Percentiles rank a stretch among this genome's conserved stretches.
Evolutionary conservation across 2,329 filamentous ascomycete species (phyloP).

Genomic region (Phaeomoniella chlamydospora): DNA sequence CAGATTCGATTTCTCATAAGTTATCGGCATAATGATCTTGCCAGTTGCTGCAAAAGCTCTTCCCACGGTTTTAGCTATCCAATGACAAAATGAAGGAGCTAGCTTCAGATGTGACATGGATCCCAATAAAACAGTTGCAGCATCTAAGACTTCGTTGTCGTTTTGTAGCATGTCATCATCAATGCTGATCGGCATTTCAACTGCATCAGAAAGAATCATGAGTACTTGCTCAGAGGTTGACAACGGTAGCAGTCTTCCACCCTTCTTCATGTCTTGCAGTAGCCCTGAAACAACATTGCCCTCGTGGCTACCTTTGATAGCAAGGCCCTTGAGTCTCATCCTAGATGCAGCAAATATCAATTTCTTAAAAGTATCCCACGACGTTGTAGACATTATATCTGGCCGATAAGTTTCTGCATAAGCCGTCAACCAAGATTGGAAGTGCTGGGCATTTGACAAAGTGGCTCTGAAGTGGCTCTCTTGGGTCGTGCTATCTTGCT

Average conservation of each 20-base stretch:
- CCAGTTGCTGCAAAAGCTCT: slow-evolving; percentile 70
- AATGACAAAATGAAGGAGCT: slow-evolving; percentile 58
- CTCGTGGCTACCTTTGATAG: slow-evolving; percentile 56
- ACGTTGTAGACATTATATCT: not conserved
- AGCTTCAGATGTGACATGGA: slow-evolving; percentile 53
- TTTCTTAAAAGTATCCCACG: not conserved
- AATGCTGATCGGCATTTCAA: slow-evolving; percentile 44
- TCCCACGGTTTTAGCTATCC: slow-evolving; percentile 76
- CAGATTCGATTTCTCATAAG: slow-evolving; percentile 16
- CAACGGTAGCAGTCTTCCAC: slow-evolving; percentile 51
- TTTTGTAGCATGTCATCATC: slow-evolving; percentile 53
- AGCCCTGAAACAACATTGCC: slow-evolving; percentile 68
- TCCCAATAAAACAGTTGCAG: slow-evolving; percentile 58
- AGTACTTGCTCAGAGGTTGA: slow-evolving; percentile 58
- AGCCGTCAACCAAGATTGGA: slow-evolving; percentile 63
- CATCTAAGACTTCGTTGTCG: slow-evolving; percentile 48
- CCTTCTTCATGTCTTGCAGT: slow-evolving; percentile 54
- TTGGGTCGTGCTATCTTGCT: slow-evolving; percentile 67
- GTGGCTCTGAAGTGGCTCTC: slow-evolving; percentile 69
- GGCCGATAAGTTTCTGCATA: slow-evolving; percentile 31
- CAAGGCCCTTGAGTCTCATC: slow-evolving; percentile 55
- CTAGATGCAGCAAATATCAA: not conserved
- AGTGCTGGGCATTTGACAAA: slow-evolving; percentile 57
- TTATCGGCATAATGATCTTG: slow-evolving; percentile 34
- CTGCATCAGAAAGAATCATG: slow-evolving; percentile 59